A percentile compares a stretch with the other conserved stretches of the same genome.
These are phyloP conservation scores for Erodium maritimum DNA, from an alignment of 345 rosid genomes.

Conservation along the genomic window DNA sequence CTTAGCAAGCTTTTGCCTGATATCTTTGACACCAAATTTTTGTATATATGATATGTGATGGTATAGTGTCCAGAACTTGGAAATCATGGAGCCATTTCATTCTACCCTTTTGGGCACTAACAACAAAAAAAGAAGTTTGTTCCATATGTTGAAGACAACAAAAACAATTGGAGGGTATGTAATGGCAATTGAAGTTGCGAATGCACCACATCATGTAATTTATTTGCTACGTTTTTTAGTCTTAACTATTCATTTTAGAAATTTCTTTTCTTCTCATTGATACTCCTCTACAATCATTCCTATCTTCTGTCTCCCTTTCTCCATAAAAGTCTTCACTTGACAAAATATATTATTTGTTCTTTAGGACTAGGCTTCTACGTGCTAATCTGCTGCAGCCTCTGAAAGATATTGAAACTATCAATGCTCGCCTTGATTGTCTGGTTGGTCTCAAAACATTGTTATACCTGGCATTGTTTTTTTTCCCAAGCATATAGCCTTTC, in stretches of 20 bases:
- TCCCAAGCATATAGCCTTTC: not conserved
- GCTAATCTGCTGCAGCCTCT: constrained; percentile 96
- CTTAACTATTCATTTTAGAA: not conserved
- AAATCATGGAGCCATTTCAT: constrained; percentile 78
- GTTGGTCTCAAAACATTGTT: constrained; percentile 33
- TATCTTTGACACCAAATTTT: not conserved
- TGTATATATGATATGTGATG: constrained; percentile 12
- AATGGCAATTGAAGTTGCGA: constrained; percentile 6
- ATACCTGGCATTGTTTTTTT: not conserved
- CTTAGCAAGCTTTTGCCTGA: not conserved
- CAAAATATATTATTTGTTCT: constrained; percentile 9
- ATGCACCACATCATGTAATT: constrained; percentile 5
- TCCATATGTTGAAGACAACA: constrained; percentile 92
- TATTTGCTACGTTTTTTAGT: constrained; percentile 5
- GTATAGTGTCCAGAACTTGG: constrained; percentile 81
- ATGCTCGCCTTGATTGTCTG: constrained; percentile 88
- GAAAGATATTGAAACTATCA: constrained; percentile 87
- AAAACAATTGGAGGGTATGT: constrained; percentile 89
- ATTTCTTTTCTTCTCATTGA: not conserved
- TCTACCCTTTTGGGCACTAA: constrained; percentile 75
- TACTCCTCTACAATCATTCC: not conserved
- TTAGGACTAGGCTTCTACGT: constrained; percentile 92
- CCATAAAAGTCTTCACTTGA: not conserved
- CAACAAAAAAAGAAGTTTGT: constrained; percentile 86
- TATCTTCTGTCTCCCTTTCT: not conserved